A percentile compares a stretch with the other conserved stretches of the same genome.
These are phyloP conservation scores for Umbelopsis sp. DNA, from an alignment of 371 early-diverging fungal genomes.

Conservation along the genomic window DNA sequence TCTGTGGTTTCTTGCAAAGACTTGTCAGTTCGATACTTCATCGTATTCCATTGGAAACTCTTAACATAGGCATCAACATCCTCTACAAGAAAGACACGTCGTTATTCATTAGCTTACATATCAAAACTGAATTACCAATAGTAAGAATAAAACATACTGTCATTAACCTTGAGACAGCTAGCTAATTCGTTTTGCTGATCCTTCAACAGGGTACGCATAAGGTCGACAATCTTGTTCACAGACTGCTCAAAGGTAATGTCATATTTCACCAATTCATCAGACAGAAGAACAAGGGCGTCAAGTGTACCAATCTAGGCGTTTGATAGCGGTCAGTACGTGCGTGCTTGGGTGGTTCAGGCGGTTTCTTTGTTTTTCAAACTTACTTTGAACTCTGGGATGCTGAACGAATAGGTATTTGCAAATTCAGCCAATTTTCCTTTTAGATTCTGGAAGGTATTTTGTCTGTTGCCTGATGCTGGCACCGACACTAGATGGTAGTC, in stretches of 20 bases:
- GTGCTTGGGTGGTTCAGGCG: background rate
- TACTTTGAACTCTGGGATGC: slow-evolving; percentile 63
- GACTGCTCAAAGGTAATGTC: slow-evolving; percentile 80
- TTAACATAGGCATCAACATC: slow-evolving; percentile 81
- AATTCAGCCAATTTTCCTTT: slow-evolving; percentile 45
- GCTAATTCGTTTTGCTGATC: slow-evolving; percentile 38
- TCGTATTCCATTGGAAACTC: slow-evolving; percentile 92
- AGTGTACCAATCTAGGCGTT: slow-evolving; percentile 86
- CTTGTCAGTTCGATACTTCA: slow-evolving; percentile 95
- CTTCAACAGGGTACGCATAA: slow-evolving; percentile 66
- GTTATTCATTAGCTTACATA: background rate
- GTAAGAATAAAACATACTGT: slow-evolving; percentile 57
- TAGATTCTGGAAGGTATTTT: slow-evolving; percentile 48
- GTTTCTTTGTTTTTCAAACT: slow-evolving; percentile 21
- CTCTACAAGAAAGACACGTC: slow-evolving; percentile 47
- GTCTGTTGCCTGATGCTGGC: slow-evolving; percentile 52
- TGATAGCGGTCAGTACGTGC: background rate
- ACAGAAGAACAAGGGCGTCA: slow-evolving; percentile 86
- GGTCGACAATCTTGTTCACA: slow-evolving; percentile 81
- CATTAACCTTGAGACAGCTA: slow-evolving; percentile 73
- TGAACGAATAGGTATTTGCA: slow-evolving; percentile 43
- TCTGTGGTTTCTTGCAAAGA: slow-evolving; percentile 84
- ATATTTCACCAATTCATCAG: slow-evolving; percentile 90
- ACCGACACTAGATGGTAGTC: slow-evolving; percentile 56
- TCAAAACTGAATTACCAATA: background rate